A percentile compares a stretch with the other conserved stretches of the same genome.
Evolutionary conservation across 352 stramenopile genomes (phyloP).

Genomic region (Blastocystis sp.): DNA sequence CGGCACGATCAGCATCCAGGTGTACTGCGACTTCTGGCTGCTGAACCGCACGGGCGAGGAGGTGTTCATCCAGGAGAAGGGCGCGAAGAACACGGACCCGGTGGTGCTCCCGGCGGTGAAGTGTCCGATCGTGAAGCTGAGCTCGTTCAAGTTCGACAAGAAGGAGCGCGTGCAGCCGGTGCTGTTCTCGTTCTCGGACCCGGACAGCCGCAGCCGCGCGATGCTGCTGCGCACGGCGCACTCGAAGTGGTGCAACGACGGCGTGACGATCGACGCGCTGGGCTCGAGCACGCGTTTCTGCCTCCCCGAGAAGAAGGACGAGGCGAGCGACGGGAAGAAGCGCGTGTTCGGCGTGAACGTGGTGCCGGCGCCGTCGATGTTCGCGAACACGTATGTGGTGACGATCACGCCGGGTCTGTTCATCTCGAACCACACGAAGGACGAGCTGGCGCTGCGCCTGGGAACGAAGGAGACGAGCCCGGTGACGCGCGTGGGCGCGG

Average conservation of each 20-base stretch:
- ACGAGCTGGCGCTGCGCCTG: conserved; percentile 36
- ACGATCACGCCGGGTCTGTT: conserved; percentile 57
- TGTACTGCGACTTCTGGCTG: conserved; percentile 71
- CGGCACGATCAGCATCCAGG: conserved; percentile 25
- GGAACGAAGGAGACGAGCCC: conserved; percentile 29
- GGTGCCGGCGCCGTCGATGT: conserved; percentile 22
- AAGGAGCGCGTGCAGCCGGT: not conserved
- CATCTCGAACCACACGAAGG: conserved; percentile 20
- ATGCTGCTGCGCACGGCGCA: conserved; percentile 31
- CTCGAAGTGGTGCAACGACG: conserved; percentile 23
- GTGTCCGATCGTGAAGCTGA: not conserved
- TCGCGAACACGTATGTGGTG: conserved; percentile 35
- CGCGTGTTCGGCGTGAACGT: conserved; percentile 56
- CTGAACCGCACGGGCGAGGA: conserved; percentile 58
- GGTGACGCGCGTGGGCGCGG: conserved; percentile 18
- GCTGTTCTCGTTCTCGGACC: conserved; percentile 53
- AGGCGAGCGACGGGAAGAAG: not conserved
- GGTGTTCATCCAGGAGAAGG: conserved; percentile 49
- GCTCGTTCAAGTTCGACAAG: conserved; percentile 12
- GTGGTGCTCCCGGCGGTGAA: not conserved
- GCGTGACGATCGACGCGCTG: conserved; percentile 41
- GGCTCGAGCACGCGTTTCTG: conserved; percentile 53
- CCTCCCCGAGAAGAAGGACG: conserved; percentile 53
- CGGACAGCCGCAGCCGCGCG: conserved; percentile 17
- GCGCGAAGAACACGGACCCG: not conserved